phyloP scores from a whole-genome alignment of 148 eudicot genomes.

The Nyssa sinensis region DNA sequence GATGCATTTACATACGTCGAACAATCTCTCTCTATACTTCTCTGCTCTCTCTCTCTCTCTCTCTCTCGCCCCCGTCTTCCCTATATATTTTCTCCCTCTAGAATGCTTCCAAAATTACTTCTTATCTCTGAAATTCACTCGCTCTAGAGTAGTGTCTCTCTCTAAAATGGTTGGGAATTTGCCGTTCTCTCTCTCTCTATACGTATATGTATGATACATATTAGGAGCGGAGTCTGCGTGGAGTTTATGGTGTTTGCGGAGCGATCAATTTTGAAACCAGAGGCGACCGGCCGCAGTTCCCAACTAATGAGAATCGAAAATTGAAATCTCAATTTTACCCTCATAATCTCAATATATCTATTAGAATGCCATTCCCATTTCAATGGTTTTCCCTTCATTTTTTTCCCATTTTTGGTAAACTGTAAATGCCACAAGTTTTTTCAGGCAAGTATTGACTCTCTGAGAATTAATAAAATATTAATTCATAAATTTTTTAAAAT shows the following conservation, averaged over 20 bases:
- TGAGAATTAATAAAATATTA: too few relatives aligned
- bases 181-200: slow-evolving; percentile 10
- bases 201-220: background rate
- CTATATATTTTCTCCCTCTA: background rate
- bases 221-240: slow-evolving; percentile 37
- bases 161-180: background rate
- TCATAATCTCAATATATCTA: background rate
- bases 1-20: slow-evolving; percentile 85
- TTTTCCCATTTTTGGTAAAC: background rate
- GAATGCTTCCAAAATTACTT: background rate
- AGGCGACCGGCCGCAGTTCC: slow-evolving; percentile 3
- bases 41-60: background rate
- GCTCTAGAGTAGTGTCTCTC: slow-evolving; percentile 2
- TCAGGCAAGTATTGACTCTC: too few relatives aligned
- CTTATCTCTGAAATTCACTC: background rate
- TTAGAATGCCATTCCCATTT: slow-evolving; percentile 23
- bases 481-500: too few relatives aligned
- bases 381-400: slow-evolving; percentile 12
- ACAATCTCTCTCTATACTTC: background rate
- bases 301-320: background rate
- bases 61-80: background rate
- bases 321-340: background rate
- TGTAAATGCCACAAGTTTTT: background rate
- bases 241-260: slow-evolving; percentile 33
- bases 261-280: slow-evolving; percentile 23